Conservation (phyloP, 1,284 basidiomycete genomes). For the Neotropicomus parvogracilis region DNA sequence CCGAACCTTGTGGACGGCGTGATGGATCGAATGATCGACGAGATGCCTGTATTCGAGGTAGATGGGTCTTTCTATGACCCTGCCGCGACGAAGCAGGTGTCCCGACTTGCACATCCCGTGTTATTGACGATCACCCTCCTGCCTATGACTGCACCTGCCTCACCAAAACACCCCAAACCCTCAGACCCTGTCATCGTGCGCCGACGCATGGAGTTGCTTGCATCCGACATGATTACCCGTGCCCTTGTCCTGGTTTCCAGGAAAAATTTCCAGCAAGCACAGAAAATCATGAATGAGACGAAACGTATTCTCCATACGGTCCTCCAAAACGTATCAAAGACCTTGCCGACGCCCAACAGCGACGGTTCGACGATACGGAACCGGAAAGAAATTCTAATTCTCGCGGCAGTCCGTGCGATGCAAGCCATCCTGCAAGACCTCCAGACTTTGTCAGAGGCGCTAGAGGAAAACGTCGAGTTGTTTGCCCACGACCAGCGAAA, state of each 20-base stretch:
- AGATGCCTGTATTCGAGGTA: slow-evolving; percentile 88
- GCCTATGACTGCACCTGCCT: slow-evolving; percentile 45
- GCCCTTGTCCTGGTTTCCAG: slow-evolving; percentile 85
- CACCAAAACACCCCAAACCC: slow-evolving; percentile 46
- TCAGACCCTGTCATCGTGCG: slow-evolving; percentile 86
- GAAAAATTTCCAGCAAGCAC: slow-evolving; percentile 82
- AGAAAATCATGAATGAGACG: slow-evolving; percentile 85
- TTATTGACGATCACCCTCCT: slow-evolving; percentile 85
- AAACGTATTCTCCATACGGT: slow-evolving; percentile 83
- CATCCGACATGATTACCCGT: slow-evolving; percentile 92
- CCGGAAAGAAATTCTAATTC: slow-evolving; percentile 69
- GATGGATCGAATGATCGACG: slow-evolving; percentile 90
- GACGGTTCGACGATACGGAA: slow-evolving; percentile 53
- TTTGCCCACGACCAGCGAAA: slow-evolving; percentile 89
- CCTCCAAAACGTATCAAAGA: slow-evolving; percentile 73
- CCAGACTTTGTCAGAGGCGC: slow-evolving; percentile 77
- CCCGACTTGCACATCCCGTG: slow-evolving; percentile 82
- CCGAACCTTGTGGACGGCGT: slow-evolving; percentile 75
- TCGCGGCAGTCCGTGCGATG: slow-evolving; percentile 71
- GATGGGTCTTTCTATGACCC: slow-evolving; percentile 93
- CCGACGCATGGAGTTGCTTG: slow-evolving; percentile 89
- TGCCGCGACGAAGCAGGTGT: slow-evolving; percentile 72
- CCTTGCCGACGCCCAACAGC: slow-evolving; percentile 53
- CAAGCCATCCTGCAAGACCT: slow-evolving; percentile 82
- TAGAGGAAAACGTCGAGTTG: slow-evolving; percentile 85